Conservation (phyloP, 2,329 filamentous ascomycete genomes). For the Penicillium sp. region DNA sequence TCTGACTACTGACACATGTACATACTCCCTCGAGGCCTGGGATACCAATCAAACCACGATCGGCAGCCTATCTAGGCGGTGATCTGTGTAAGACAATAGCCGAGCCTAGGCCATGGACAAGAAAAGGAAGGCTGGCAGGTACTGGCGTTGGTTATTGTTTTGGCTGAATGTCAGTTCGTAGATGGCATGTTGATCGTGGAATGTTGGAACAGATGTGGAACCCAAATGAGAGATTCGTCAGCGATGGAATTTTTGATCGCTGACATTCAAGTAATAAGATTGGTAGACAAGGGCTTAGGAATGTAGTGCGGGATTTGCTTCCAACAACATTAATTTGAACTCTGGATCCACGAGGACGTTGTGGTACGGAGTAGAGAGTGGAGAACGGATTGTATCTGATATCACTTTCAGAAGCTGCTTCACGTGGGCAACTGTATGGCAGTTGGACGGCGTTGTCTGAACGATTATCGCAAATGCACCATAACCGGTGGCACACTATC, state of each 20-base stretch:
- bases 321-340: too few species aligned
- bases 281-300: not conserved
- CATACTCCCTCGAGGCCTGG: not conserved
- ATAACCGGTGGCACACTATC: too few species aligned
- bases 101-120: not conserved
- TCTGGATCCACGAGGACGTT: not conserved
- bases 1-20: not conserved
- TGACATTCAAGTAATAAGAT: not conserved
- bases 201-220: not conserved
- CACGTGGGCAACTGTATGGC: not conserved
- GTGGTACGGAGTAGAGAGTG: too few species aligned
- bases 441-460: not conserved
- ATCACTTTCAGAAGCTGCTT: too few species aligned
- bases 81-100: not conserved
- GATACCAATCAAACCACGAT: not conserved
- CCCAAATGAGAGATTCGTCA: not conserved
- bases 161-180: not conserved
- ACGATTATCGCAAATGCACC: not conserved
- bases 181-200: conserved; percentile 7
- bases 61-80: not conserved
- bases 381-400: too few species aligned
- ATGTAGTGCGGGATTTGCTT: not conserved
- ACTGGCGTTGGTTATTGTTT: not conserved
- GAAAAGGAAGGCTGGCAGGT: not conserved
- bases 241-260: not conserved